Evolutionary conservation across 2,329 filamentous ascomycete species (phyloP).

Genomic region (Fusarium bactridioides): DNA sequence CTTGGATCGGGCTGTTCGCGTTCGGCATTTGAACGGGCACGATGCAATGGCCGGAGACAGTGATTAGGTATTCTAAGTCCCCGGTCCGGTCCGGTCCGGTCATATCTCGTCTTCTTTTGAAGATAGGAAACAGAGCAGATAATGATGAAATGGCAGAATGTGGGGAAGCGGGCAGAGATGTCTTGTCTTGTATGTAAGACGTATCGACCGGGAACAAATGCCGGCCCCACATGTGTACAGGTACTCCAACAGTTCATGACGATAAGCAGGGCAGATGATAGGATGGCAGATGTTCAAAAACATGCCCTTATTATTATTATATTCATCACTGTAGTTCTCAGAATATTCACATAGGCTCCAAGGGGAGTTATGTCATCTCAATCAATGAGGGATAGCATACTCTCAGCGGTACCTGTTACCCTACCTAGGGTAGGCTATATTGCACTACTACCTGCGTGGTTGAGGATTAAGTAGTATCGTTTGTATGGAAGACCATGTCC

Average conservation of each 20-base stretch:
- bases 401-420: not conserved
- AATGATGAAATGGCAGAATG: not conserved
- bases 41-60: not conserved
- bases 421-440: not conserved
- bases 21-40: slow-evolving; percentile 28
- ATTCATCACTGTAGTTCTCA: not conserved
- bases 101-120: not conserved
- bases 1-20: slow-evolving; percentile 23
- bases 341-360: not conserved
- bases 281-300: not conserved
- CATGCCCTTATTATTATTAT: not conserved
- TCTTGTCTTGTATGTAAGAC: slow-evolving; percentile 9
- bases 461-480: not conserved
- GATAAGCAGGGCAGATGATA: not conserved
- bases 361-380: not conserved
- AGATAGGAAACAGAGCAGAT: not conserved
- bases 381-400: not conserved
- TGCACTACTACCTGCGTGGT: not conserved
- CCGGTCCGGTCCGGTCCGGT: slow-evolving; percentile 33
- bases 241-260: not conserved
- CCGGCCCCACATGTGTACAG: slow-evolving; percentile 30
- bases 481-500: slow-evolving; percentile 32
- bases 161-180: not conserved
- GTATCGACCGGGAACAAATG: slow-evolving; percentile 35
- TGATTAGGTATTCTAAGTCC: not conserved